A percentile compares a stretch with the other conserved stretches of the same genome.
Conservation (phyloP, 2,329 filamentous ascomycete genomes). For the Pseudofabraea citricarpa region DNA sequence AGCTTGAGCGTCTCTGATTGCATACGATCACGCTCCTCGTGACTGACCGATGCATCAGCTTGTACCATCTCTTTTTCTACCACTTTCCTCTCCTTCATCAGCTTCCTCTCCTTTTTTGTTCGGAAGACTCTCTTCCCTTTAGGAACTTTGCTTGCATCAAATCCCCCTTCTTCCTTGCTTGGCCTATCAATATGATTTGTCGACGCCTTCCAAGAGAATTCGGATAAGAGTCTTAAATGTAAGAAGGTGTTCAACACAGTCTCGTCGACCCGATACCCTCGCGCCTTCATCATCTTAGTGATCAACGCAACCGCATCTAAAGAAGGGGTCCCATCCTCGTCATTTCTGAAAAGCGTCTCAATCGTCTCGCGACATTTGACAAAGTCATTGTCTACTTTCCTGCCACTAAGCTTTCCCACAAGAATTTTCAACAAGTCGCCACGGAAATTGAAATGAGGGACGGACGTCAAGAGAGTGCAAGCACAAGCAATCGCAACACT, state of each 20-base stretch:
- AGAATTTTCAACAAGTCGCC: conserved; percentile 82
- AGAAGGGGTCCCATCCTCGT: conserved; percentile 85
- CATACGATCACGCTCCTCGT: conserved; percentile 90
- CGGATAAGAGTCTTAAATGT: conserved; percentile 79
- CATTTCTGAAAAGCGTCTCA: conserved; percentile 76
- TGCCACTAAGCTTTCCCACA: conserved; percentile 73
- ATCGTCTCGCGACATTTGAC: conserved; percentile 72
- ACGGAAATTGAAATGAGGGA: conserved; percentile 97
- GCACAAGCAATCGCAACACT: conserved; percentile 81
- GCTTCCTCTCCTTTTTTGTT: conserved; percentile 82
- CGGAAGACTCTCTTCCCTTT: conserved; percentile 80
- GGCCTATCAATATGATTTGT: conserved; percentile 64
- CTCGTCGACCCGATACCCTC: conserved; percentile 78
- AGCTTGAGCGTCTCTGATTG: conserved; percentile 94
- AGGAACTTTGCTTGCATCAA: conserved; percentile 47
- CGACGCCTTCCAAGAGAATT: conserved; percentile 82
- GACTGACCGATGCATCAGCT: conserved; percentile 83
- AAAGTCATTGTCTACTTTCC: conserved; percentile 69
- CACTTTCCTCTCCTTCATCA: conserved; percentile 76
- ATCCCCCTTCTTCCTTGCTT: conserved; percentile 37
- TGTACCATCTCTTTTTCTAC: conserved; percentile 91
- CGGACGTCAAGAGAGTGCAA: conserved; percentile 72
- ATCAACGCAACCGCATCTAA: conserved; percentile 81
- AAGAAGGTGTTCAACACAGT: conserved; percentile 86
- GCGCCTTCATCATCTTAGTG: conserved; percentile 91